Conservation (phyloP, 305 asterid species). For the Solanum aculeatissimum region DNA sequence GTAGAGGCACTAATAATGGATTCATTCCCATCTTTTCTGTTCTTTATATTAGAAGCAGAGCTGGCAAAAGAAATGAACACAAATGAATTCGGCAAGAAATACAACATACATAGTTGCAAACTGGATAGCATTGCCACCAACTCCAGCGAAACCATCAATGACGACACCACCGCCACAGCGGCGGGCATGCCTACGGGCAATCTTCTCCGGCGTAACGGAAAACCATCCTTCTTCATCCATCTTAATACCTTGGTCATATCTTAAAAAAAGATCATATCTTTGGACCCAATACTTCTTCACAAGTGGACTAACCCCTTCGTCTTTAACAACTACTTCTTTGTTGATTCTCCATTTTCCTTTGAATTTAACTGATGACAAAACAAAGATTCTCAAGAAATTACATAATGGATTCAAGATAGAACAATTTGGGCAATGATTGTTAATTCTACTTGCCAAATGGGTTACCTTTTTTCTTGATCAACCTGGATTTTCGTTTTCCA, state of each 20-base stretch:
- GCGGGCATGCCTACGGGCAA: constrained; percentile 59
- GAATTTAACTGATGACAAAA: constrained; percentile 15
- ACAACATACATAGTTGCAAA: constrained; percentile 47
- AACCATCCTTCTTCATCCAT: constrained; percentile 95
- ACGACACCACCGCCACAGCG: constrained; percentile 54
- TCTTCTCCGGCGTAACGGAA: constrained; percentile 86
- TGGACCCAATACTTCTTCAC: constrained; percentile 73
- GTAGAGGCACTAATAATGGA: neutral
- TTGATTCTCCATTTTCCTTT: constrained; percentile 17
- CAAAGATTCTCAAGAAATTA: neutral
- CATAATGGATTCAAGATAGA: neutral
- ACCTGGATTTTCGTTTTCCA: neutral
- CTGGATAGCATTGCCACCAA: constrained; percentile 89
- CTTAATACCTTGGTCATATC: constrained; percentile 53
- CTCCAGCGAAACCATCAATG: constrained; percentile 73
- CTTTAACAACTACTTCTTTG: constrained; percentile 4
- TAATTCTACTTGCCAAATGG: neutral
- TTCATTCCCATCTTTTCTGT: neutral
- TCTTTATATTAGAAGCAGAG: neutral
- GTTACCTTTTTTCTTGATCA: neutral
- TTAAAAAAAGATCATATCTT: constrained; percentile 65
- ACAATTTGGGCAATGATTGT: neutral
- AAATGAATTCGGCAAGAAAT: neutral
- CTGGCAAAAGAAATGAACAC: neutral
- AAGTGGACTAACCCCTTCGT: constrained; percentile 39